Evolutionary conservation across 306 rosid species (phyloP).

Genomic region (Boehmeria nivea): DNA sequence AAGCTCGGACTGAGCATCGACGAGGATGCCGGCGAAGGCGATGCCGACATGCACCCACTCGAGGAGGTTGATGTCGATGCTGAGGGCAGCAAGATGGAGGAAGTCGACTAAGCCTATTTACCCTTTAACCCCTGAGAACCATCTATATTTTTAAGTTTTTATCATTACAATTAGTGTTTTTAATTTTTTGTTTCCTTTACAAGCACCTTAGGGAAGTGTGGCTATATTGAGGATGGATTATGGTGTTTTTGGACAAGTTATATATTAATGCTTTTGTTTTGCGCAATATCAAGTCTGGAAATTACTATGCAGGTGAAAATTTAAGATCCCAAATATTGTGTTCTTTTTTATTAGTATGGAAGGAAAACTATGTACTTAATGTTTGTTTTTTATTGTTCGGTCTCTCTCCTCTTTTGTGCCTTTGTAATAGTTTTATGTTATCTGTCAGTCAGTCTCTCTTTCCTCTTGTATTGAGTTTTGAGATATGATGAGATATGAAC

Average conservation of each 20-base stretch:
- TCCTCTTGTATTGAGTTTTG: too few relatives aligned
- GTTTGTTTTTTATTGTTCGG: too few relatives aligned
- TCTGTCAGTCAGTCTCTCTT: too few relatives aligned
- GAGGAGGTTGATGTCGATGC: slow-evolving; percentile 82
- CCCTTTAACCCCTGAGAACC: neutral
- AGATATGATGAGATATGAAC: too few relatives aligned
- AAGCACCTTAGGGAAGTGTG: neutral
- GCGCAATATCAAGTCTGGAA: too few relatives aligned
- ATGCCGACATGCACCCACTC: slow-evolving; percentile 82
- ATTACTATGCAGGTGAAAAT: too few relatives aligned
- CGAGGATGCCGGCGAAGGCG: slow-evolving; percentile 56
- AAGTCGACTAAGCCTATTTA: slow-evolving; percentile 50
- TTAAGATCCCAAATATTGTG: too few relatives aligned
- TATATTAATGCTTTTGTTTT: too few relatives aligned
- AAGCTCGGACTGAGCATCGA: slow-evolving; percentile 90
- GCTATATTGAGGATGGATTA: neutral
- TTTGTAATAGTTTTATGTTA: too few relatives aligned
- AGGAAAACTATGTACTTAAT: too few relatives aligned
- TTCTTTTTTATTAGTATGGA: too few relatives aligned
- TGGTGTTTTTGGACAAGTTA: neutral
- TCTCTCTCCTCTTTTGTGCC: too few relatives aligned
- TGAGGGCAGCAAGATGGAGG: slow-evolving; percentile 97
- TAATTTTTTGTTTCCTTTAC: neutral
- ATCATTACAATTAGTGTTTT: neutral
- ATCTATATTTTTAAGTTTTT: neutral